Percentiles rank a stretch among this genome's conserved stretches.
phyloP scores from a whole-genome alignment of 2,329 filamentous ascomycete species.

The Fusarium annulatum region DNA sequence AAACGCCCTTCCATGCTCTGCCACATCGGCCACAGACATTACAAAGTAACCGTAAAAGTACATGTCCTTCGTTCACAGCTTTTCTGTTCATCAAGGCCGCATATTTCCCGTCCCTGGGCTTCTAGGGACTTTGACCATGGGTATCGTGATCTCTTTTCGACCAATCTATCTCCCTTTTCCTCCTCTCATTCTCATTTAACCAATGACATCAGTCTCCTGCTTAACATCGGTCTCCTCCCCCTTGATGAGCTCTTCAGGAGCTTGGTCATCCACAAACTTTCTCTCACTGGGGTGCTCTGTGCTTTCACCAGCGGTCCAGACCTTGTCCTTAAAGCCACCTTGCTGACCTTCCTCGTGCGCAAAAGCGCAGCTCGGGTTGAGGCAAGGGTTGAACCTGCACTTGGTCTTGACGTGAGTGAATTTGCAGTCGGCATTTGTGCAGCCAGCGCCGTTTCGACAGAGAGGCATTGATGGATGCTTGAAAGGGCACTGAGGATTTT shows the following conservation, averaged over 20 bases:
- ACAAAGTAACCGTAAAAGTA: constrained; percentile 45
- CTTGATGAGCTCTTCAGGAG: constrained; percentile 77
- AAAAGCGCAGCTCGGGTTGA: constrained; percentile 88
- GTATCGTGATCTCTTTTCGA: constrained; percentile 37
- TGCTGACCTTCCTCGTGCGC: constrained; percentile 93
- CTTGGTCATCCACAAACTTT: constrained; percentile 82
- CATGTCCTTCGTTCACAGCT: constrained; percentile 42
- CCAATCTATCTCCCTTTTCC: constrained; percentile 25
- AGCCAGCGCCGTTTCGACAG: constrained; percentile 92
- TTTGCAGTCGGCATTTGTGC: constrained; percentile 82
- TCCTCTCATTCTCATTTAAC: constrained; percentile 33
- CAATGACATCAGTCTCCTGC: constrained; percentile 55
- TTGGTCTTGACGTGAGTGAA: constrained; percentile 87
- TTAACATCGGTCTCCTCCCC: constrained; percentile 59
- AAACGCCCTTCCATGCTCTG: constrained; percentile 47
- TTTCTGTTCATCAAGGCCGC: constrained; percentile 33
- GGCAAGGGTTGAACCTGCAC: constrained; percentile 92
- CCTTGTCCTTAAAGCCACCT: constrained; percentile 86
- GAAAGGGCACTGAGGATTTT: constrained; percentile 88
- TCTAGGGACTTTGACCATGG: constrained; percentile 28
- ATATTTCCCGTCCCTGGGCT: constrained; percentile 12
- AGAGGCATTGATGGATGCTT: constrained; percentile 87
- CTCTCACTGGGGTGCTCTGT: constrained; percentile 84
- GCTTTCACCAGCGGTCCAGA: constrained; percentile 77
- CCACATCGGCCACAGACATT: constrained; percentile 44